Evolutionary conservation across 352 stramenopile species (phyloP).

Genomic region (Phytophthora kernoviae): DNA sequence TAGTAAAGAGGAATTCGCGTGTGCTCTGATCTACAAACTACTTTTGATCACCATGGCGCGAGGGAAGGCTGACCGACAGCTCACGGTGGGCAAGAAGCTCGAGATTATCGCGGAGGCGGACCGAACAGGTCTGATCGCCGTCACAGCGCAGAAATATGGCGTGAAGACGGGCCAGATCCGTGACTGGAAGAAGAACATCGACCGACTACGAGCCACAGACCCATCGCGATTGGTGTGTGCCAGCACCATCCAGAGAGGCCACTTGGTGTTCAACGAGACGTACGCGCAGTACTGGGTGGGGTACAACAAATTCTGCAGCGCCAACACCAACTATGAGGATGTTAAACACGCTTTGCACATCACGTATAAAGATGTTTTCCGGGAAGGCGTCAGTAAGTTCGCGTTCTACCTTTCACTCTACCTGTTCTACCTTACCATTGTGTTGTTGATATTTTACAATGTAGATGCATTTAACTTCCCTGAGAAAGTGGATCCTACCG

Average conservation of each 20-base stretch:
- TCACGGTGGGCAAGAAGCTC: slow-evolving; percentile 90
- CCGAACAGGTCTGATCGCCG: slow-evolving; percentile 74
- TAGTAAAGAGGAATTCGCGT: slow-evolving; percentile 54
- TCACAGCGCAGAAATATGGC: slow-evolving; percentile 85
- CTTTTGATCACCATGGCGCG: slow-evolving; percentile 61
- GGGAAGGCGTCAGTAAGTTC: slow-evolving; percentile 78
- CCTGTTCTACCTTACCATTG: slow-evolving; percentile 4
- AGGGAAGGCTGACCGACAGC: slow-evolving; percentile 76
- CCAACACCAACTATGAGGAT: slow-evolving; percentile 69
- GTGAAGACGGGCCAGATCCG: slow-evolving; percentile 88
- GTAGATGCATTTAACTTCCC: slow-evolving; percentile 71
- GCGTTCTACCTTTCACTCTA: neutral
- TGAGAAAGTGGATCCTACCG: slow-evolving; percentile 61
- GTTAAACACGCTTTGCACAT: slow-evolving; percentile 72
- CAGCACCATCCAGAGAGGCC: slow-evolving; percentile 81
- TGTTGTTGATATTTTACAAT: neutral
- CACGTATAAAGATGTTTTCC: slow-evolving; percentile 74
- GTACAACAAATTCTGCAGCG: slow-evolving; percentile 89
- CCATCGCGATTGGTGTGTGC: slow-evolving; percentile 81
- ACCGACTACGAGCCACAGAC: slow-evolving; percentile 75
- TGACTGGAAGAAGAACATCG: slow-evolving; percentile 90
- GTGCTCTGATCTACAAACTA: slow-evolving; percentile 18
- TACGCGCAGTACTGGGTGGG: slow-evolving; percentile 90
- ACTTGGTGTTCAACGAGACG: slow-evolving; percentile 89
- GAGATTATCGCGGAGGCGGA: slow-evolving; percentile 89